Base-by-base conservation (phyloP, 257 asterid species). In the Lycium barbarum region DNA sequence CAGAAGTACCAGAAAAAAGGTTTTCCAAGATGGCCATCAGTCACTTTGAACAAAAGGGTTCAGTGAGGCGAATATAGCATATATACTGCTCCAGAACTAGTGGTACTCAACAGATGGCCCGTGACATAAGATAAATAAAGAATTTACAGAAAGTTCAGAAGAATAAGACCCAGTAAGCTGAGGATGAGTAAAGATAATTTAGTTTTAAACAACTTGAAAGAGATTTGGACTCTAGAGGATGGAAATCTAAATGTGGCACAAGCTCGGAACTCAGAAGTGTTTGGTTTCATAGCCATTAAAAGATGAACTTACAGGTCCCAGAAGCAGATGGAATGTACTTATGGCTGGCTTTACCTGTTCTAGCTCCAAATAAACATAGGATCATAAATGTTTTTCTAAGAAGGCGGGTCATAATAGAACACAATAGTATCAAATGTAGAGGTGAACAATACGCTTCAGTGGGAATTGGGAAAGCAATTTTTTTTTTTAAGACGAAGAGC, bases 331-430 rank as follows among this genome's bases (percentile, higher is more conserved):
- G 47, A 51, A 22, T 12, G 9, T 55, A 26, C 58, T 49, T 76
- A 49, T 76, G 62, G 81, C 81, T 76, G 58, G 58, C 26, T 10
- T 72, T 72, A 33, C 82, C 63, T 22, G 58, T 14, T 51, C 47
- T 76, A 76, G 63, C 20, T 76, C 63, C 26, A 51, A 76, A 76
- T 51, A 76, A 47, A 17, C 22, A 49, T 22, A 51, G 62, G 62
- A 17, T 47, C 81, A 11, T 20, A 47, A 6, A 74, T 22, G 59
- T 35, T 13, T n/a, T 67, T 35, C 9, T 35, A 20, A 35, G 49
- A 35, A 35, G 20, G 45, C 6, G 74, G 10, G 49, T 68, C 76
- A 36, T 3, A 15, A 68, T 5, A 36, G 18, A 51, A 2, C 22
- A 51, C 51, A 76, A 54, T 17, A 76, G 15, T 17, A 26, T 76